Percentiles rank a stretch among this genome's conserved stretches.
Evolutionary conservation across 345 rosid species (phyloP).

Genomic region (Passiflora organensis): DNA sequence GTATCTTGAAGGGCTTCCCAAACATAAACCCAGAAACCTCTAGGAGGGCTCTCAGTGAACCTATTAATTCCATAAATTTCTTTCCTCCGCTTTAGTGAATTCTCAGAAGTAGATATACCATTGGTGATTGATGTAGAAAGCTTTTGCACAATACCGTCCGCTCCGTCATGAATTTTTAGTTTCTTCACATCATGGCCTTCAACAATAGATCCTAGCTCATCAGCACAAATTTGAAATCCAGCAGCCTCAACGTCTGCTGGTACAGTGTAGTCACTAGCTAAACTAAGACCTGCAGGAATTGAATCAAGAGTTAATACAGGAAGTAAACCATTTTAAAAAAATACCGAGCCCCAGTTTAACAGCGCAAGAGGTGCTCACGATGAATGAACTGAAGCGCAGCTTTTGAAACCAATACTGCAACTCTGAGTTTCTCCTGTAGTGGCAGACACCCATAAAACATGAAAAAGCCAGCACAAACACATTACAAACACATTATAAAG

Average conservation of each 20-base stretch:
- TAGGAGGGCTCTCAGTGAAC: constrained; percentile 65
- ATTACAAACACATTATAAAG: background rate
- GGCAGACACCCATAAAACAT: constrained; percentile 7
- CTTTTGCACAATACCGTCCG: constrained; percentile 54
- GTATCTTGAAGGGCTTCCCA: constrained; percentile 95
- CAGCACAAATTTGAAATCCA: constrained; percentile 83
- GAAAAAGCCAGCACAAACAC: constrained; percentile 3
- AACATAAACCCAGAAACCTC: constrained; percentile 80
- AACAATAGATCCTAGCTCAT: constrained; percentile 76
- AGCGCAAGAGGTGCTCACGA: constrained; percentile 37
- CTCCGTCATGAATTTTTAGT: constrained; percentile 67
- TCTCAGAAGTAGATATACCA: constrained; percentile 53
- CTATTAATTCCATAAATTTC: constrained; percentile 70
- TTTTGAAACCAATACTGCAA: constrained; percentile 88
- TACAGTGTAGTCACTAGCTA: constrained; percentile 59
- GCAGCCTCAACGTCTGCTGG: constrained; percentile 69
- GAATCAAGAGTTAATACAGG: constrained; percentile 15
- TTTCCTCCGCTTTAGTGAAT: constrained; percentile 42
- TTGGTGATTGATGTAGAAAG: constrained; percentile 51
- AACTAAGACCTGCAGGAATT: constrained; percentile 46
- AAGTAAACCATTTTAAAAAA: constrained; percentile 5
- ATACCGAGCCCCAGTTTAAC: background rate
- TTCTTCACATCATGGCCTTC: constrained; percentile 85
- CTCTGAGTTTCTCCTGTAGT: constrained; percentile 68
- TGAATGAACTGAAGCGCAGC: constrained; percentile 87